Conservation (phyloP, 306 rosid genomes). For the Crataegus laevigata region DNA sequence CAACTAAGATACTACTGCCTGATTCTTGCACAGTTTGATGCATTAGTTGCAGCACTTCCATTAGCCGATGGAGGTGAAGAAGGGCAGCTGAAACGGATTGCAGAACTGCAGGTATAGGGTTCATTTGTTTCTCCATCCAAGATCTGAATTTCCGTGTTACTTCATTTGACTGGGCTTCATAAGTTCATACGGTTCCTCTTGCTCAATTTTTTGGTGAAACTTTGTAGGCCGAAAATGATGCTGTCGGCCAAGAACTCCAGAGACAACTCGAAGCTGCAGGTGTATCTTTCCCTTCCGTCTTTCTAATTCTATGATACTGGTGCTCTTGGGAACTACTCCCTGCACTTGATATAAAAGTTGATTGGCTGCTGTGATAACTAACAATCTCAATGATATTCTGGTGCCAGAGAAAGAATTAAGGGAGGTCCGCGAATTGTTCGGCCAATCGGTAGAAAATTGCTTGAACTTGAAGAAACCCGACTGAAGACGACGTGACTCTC, state of each 20-base stretch:
- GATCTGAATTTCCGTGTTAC: neutral
- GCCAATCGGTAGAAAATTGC: slow-evolving; percentile 78
- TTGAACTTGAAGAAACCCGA: slow-evolving; percentile 80
- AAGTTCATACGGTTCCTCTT: neutral
- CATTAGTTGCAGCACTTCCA: slow-evolving; percentile 74
- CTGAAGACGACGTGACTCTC: slow-evolving; percentile 2
- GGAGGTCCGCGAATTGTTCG: slow-evolving; percentile 64
- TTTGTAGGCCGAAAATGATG: slow-evolving; percentile 77
- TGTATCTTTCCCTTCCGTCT: slow-evolving; percentile 17
- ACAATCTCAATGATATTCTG: slow-evolving; percentile 20
- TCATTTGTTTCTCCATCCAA: neutral
- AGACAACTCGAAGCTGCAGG: slow-evolving; percentile 95
- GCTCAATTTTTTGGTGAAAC: neutral
- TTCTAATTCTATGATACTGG: slow-evolving; percentile 1
- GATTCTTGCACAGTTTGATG: slow-evolving; percentile 60
- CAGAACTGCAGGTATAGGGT: slow-evolving; percentile 65
- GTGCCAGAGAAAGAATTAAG: slow-evolving; percentile 64
- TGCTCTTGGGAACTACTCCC: neutral
- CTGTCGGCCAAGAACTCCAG: slow-evolving; percentile 77
- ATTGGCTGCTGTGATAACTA: neutral
- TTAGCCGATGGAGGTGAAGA: slow-evolving; percentile 75
- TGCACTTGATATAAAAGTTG: neutral
- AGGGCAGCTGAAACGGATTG: slow-evolving; percentile 65
- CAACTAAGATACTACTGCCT: neutral
- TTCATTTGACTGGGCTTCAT: neutral